These are phyloP conservation scores for Cystobasidium pallidum DNA, from an alignment of 1,284 basidiomycete genomes.

Conservation along the genomic window DNA sequence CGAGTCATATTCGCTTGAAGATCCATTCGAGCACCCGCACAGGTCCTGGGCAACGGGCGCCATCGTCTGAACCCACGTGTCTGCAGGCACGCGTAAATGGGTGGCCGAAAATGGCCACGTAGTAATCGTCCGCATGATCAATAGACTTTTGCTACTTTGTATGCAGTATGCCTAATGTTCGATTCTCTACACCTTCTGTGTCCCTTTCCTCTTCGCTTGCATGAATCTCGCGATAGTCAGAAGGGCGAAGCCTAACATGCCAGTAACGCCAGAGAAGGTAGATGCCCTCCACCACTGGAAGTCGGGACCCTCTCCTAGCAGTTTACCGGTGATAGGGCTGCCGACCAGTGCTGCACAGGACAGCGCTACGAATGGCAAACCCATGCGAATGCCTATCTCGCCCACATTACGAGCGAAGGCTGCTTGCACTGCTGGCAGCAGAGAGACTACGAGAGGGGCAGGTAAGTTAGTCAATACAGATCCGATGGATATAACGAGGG, in stretches of 20 bases:
- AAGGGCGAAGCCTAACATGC: slow-evolving; percentile 10
- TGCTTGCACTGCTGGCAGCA: slow-evolving; percentile 34
- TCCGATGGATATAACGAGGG: no score
- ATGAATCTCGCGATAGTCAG: slow-evolving; percentile 12
- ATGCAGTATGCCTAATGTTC: no score
- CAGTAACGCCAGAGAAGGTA: slow-evolving; percentile 21
- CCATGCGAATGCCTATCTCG: slow-evolving; percentile 34
- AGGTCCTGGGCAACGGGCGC: not conserved
- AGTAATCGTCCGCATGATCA: no score
- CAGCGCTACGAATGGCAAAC: slow-evolving; percentile 21
- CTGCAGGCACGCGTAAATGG: slow-evolving; percentile 3
- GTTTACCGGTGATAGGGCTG: slow-evolving; percentile 32
- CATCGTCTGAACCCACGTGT: not conserved
- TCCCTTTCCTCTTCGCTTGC: slow-evolving; percentile 35
- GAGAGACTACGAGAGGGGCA: slow-evolving; percentile 14
- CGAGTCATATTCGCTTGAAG: no score
- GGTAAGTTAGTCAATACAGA: no score
- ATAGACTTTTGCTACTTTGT: no score
- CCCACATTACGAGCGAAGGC: slow-evolving; percentile 35
- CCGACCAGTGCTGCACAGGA: slow-evolving; percentile 30
- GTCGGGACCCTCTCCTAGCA: slow-evolving; percentile 43
- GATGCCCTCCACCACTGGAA: slow-evolving; percentile 43
- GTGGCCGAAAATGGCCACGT: no score
- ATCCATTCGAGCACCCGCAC: no score
- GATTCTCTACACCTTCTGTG: slow-evolving; percentile 31